Conservation (phyloP, 345 rosid species). For the Syzygium jambos region DNA sequence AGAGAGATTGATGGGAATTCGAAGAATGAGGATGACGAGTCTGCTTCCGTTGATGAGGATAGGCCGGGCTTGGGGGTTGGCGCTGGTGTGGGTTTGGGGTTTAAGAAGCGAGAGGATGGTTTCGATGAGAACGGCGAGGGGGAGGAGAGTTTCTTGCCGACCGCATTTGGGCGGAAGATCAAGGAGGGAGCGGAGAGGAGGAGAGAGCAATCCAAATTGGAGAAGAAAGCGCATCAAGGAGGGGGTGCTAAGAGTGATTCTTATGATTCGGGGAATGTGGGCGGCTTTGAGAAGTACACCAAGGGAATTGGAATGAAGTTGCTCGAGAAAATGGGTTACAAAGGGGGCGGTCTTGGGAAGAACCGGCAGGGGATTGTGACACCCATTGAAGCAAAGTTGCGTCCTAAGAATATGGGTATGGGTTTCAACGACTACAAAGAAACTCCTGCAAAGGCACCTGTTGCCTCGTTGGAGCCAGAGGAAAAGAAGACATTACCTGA, state of each 20-base stretch:
- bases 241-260: conserved; percentile 35
- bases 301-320: conserved; percentile 78
- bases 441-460: conserved; percentile 21
- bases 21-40: conserved; percentile 20
- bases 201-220: conserved; percentile 37
- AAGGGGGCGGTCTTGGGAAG: conserved; percentile 84
- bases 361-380: conserved; percentile 75
- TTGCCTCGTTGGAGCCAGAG: conserved; percentile 38
- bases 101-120: conserved; percentile 5
- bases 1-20: conserved; percentile 52
- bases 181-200: conserved; percentile 62
- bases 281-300: conserved; percentile 64
- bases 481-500: conserved; percentile 35
- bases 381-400: conserved; percentile 73
- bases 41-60: conserved; percentile 7
- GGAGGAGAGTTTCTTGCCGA: conserved; percentile 27
- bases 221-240: conserved; percentile 32
- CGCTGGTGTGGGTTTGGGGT: conserved; percentile 20
- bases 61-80: conserved; percentile 55
- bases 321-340: conserved; percentile 88
- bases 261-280: conserved; percentile 32
- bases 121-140: conserved; percentile 18
- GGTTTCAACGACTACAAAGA: conserved; percentile 76
- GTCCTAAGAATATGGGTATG: conserved; percentile 84
- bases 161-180: conserved; percentile 62